Percentiles rank a stretch among this genome's conserved stretches.
Conservation (phyloP, 495 filamentous ascomycete species). For the Penicillium coprophilum region DNA sequence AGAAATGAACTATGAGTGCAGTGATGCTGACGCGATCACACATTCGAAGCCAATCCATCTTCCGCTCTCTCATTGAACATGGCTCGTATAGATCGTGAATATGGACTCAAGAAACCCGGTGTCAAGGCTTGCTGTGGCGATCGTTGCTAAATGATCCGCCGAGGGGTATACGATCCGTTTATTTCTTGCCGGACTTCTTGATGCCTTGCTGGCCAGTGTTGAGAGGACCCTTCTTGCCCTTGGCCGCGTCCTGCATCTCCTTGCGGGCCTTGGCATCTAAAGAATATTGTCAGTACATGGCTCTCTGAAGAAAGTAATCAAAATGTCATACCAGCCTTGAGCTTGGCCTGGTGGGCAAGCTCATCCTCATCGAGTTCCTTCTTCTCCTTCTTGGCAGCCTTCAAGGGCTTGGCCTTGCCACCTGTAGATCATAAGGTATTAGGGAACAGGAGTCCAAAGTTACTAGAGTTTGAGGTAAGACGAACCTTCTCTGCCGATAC, state of each 20-base stretch:
- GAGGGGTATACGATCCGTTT: slow-evolving; percentile 22
- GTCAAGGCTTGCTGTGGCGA: background rate
- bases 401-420: slow-evolving; percentile 83
- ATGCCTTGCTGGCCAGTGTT: slow-evolving; percentile 80
- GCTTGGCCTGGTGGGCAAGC: slow-evolving; percentile 70
- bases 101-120: slow-evolving; percentile 8
- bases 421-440: slow-evolving; percentile 45
- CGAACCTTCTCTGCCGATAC: slow-evolving; percentile 65
- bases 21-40: slow-evolving; percentile 9
- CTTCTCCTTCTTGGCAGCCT: slow-evolving; percentile 73
- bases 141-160: slow-evolving; percentile 1
- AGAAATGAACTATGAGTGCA: background rate
- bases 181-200: slow-evolving; percentile 92
- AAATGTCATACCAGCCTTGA: slow-evolving; percentile 61
- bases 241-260: slow-evolving; percentile 65
- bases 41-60: slow-evolving; percentile 8
- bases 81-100: slow-evolving; percentile 40
- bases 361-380: slow-evolving; percentile 79
- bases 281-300: background rate
- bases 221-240: slow-evolving; percentile 58
- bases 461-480: background rate
- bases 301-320: background rate
- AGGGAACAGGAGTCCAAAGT: background rate
- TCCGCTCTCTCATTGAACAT: slow-evolving; percentile 24
- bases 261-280: slow-evolving; percentile 76